These are phyloP conservation scores for Botryotinia narcissicola DNA, from an alignment of 2,329 filamentous ascomycete genomes.

Conservation along the genomic window DNA sequence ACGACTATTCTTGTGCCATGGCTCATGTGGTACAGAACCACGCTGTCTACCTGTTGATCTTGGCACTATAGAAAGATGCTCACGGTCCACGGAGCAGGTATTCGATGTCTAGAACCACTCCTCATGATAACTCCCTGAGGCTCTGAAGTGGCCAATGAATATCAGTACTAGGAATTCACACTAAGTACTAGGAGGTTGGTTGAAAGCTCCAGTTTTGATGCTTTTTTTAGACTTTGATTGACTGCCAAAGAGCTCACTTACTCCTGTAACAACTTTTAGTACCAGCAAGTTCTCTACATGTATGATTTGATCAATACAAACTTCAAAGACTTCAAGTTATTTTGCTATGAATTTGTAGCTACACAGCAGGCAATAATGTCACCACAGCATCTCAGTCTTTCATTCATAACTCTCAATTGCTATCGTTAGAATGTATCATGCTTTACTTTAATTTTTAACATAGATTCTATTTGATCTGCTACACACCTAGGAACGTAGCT, in stretches of 20 bases:
- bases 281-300: not conserved
- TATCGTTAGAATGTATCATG: not conserved
- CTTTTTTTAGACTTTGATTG: not conserved
- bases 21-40: not conserved
- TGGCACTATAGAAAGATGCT: not conserved
- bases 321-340: not conserved
- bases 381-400: not conserved
- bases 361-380: slow-evolving; percentile 10
- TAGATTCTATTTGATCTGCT: not conserved
- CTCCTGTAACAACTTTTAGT: not conserved
- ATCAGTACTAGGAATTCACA: not conserved
- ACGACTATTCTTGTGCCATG: not conserved
- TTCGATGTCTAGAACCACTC: not conserved
- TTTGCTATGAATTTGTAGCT: slow-evolving; percentile 5
- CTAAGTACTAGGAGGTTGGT: not conserved
- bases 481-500: not conserved
- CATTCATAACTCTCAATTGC: not conserved
- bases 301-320: not conserved
- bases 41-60: not conserved
- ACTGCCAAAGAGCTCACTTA: not conserved
- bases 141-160: not conserved
- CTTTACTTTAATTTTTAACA: not conserved
- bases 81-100: not conserved
- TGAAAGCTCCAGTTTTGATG: not conserved
- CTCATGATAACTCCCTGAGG: not conserved